Conservation (phyloP, 2,329 filamentous ascomycete genomes). For the Ceratocystis lukuohia region DNA sequence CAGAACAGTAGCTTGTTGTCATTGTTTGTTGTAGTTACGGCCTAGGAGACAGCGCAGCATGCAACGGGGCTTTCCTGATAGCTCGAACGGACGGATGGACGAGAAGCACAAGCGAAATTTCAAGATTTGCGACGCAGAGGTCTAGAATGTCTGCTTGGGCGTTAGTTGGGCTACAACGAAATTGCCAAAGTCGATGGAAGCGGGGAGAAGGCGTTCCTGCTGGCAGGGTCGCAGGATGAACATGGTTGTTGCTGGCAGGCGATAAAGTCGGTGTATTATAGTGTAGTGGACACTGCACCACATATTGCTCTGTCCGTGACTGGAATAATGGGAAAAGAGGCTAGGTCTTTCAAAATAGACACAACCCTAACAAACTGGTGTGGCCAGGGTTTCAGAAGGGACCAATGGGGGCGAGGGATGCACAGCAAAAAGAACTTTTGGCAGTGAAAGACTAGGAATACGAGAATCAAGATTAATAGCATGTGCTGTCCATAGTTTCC, state of each 20-base stretch:
- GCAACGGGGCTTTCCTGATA: not conserved
- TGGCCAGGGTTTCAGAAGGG: not conserved
- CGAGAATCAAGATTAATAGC: slow-evolving; percentile 1
- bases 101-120: not conserved
- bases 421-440: slow-evolving; percentile 1
- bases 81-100: not conserved
- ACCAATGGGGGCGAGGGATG: not conserved
- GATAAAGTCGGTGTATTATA: not conserved
- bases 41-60: not conserved
- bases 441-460: not conserved
- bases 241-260: not conserved
- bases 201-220: not conserved
- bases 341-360: not conserved
- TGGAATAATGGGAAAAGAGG: not conserved
- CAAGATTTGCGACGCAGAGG: not conserved
- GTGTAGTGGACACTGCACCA: no score
- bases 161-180: not conserved
- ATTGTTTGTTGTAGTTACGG: slow-evolving; percentile 4
- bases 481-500: not conserved
- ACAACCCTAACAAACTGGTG: not conserved
- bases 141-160: not conserved
- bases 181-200: not conserved
- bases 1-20: not conserved
- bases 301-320: not conserved
- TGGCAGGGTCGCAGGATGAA: not conserved